Conservation (phyloP, 306 rosid genomes). For the Acacia confusa region DNA sequence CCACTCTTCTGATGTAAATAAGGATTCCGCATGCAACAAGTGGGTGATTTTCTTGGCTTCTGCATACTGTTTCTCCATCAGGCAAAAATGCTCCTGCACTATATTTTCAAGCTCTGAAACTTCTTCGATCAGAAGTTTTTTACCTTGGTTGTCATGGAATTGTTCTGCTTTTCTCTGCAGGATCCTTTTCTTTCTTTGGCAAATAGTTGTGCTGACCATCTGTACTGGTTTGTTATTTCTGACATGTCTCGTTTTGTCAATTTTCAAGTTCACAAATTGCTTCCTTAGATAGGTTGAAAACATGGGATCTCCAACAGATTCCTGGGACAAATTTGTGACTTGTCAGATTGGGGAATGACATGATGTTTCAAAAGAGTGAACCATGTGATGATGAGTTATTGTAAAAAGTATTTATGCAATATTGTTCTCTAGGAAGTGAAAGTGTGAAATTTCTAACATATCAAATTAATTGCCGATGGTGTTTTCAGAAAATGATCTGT, state of each 20-base stretch:
- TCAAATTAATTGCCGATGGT: not conserved
- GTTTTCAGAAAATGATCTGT: conserved; percentile 4
- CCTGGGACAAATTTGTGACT: conserved; percentile 16
- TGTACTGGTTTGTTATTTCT: conserved; percentile 17
- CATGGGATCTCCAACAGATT: conserved; percentile 30
- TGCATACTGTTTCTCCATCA: conserved; percentile 34
- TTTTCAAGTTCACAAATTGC: conserved; percentile 27
- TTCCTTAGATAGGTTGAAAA: conserved; percentile 36
- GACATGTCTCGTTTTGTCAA: conserved; percentile 19
- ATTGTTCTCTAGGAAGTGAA: not conserved
- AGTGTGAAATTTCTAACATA: not conserved
- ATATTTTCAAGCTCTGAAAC: conserved; percentile 23
- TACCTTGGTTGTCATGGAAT: conserved; percentile 21
- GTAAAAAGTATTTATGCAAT: not conserved
- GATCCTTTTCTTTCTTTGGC: conserved; percentile 23
- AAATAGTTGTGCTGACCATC: not conserved
- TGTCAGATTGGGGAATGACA: not conserved
- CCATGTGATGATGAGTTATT: not conserved
- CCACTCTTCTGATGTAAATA: conserved; percentile 37
- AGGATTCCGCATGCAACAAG: conserved; percentile 27
- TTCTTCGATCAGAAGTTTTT: conserved; percentile 7
- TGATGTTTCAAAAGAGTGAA: conserved; percentile 5
- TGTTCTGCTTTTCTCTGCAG: conserved; percentile 21
- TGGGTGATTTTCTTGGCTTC: conserved; percentile 9
- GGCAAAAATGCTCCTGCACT: conserved; percentile 22